These are phyloP conservation scores for Botrytis elliptica DNA, from an alignment of 2,329 filamentous ascomycete species.

Conservation along the genomic window DNA sequence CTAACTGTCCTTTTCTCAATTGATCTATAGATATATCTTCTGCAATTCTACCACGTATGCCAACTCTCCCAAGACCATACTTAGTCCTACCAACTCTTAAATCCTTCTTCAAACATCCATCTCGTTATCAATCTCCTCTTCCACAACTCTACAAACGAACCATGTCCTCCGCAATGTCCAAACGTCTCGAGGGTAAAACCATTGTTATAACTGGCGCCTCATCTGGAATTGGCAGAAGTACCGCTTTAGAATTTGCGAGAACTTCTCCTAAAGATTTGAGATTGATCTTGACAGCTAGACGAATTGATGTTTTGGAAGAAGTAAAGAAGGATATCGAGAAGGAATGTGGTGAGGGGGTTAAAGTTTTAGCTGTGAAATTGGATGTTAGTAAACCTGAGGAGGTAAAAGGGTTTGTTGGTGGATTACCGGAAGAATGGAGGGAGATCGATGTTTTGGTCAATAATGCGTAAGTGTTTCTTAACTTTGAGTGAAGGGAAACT, in stretches of 20 bases:
- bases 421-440: slow-evolving; percentile 76
- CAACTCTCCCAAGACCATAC: neutral
- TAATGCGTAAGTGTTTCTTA: slow-evolving; percentile 70
- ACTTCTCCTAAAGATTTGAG: slow-evolving; percentile 77
- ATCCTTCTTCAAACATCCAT: slow-evolving; percentile 7
- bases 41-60: neutral
- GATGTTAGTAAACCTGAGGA: slow-evolving; percentile 82
- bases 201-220: slow-evolving; percentile 89
- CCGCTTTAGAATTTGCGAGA: slow-evolving; percentile 88
- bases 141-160: slow-evolving; percentile 39
- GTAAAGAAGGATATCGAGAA: slow-evolving; percentile 72
- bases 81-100: neutral
- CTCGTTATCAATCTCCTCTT: neutral
- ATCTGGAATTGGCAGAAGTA: slow-evolving; percentile 82
- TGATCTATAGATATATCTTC: neutral
- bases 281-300: slow-evolving; percentile 84
- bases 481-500: neutral
- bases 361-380: slow-evolving; percentile 78
- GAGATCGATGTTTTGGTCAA: slow-evolving; percentile 90
- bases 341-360: slow-evolving; percentile 75
- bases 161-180: slow-evolving; percentile 68
- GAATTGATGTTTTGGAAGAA: slow-evolving; percentile 74
- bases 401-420: slow-evolving; percentile 68
- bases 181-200: slow-evolving; percentile 91
- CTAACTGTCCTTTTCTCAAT: neutral